These are phyloP conservation scores for Cyberlindnera mycetangii DNA, from an alignment of 805 yeast species.

Conservation along the genomic window DNA sequence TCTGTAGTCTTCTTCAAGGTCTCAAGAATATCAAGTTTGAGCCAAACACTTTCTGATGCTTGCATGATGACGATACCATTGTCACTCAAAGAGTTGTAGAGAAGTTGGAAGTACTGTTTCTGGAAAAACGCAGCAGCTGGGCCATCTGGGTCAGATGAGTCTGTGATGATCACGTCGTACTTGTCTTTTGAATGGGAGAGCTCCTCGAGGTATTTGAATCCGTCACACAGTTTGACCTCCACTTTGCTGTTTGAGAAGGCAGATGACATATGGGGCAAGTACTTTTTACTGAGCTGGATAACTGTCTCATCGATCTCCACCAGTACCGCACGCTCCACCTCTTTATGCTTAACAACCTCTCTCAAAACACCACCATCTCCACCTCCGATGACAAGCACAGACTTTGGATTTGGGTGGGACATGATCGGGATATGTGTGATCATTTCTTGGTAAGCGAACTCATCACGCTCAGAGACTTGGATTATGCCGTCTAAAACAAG, in stretches of 20 bases:
- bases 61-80: constrained; percentile 78
- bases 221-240: constrained; percentile 70
- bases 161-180: constrained; percentile 85
- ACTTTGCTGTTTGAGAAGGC: constrained; percentile 64
- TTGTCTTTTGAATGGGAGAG: constrained; percentile 37
- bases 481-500: constrained; percentile 85
- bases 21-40: constrained; percentile 52
- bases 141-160: constrained; percentile 93
- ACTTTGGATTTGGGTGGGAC: constrained; percentile 71
- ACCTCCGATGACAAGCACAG: constrained; percentile 87
- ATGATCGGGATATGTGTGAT: constrained; percentile 80
- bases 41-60: constrained; percentile 65
- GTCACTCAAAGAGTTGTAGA: constrained; percentile 57
- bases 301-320: constrained; percentile 91
- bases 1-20: constrained; percentile 46
- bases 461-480: constrained; percentile 91
- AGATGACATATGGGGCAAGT: constrained; percentile 73
- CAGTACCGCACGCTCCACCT: constrained; percentile 62
- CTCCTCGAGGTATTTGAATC: constrained; percentile 68
- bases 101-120: constrained; percentile 65
- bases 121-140: constrained; percentile 92
- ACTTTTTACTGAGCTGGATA: constrained; percentile 65
- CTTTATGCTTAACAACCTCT: constrained; percentile 75
- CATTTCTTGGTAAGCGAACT: constrained; percentile 91
- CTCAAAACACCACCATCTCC: constrained; percentile 96